Evolutionary conservation across 1,284 basidiomycete genomes (phyloP).

Genomic region (Tylopilus sp.): DNA sequence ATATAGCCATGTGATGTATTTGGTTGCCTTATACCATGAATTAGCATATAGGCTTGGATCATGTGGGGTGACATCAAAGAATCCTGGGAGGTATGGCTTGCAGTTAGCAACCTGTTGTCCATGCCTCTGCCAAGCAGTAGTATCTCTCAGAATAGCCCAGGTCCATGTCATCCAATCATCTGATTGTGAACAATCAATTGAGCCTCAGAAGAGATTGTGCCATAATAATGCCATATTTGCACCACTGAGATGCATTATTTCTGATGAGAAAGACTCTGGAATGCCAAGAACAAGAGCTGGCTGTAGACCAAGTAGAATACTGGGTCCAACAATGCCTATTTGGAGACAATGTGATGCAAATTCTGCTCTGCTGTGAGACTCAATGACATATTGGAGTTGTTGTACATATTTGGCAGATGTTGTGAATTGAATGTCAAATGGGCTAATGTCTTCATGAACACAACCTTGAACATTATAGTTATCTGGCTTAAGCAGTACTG

Average conservation of each 20-base stretch:
- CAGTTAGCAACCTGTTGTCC: not conserved
- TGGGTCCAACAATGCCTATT: constrained; percentile 7
- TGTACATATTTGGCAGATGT: not conserved
- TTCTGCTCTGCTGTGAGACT: not conserved
- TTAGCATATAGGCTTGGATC: constrained; percentile 10
- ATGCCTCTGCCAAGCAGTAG: not conserved
- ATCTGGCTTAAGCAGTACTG: constrained; percentile 5
- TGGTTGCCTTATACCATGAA: constrained; percentile 9
- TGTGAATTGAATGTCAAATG: not conserved
- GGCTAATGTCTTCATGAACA: not conserved
- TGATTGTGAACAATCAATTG: not conserved
- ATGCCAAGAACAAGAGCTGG: not conserved
- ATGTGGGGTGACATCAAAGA: not conserved
- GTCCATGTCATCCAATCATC: not conserved
- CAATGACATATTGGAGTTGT: not conserved
- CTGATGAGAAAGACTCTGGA: not conserved
- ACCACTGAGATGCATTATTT: constrained; percentile 4
- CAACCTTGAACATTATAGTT: constrained; percentile 5
- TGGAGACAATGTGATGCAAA: not conserved
- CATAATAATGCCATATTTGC: constrained; percentile 8
- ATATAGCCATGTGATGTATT: constrained; percentile 13
- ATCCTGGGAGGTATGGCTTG: constrained; percentile 1
- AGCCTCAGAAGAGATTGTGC: not conserved
- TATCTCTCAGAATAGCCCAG: not conserved
- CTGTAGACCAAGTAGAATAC: constrained; percentile 6